These are phyloP conservation scores for Boletus tomentosulus DNA, from an alignment of 768 basidiomycete species.

Conservation along the genomic window DNA sequence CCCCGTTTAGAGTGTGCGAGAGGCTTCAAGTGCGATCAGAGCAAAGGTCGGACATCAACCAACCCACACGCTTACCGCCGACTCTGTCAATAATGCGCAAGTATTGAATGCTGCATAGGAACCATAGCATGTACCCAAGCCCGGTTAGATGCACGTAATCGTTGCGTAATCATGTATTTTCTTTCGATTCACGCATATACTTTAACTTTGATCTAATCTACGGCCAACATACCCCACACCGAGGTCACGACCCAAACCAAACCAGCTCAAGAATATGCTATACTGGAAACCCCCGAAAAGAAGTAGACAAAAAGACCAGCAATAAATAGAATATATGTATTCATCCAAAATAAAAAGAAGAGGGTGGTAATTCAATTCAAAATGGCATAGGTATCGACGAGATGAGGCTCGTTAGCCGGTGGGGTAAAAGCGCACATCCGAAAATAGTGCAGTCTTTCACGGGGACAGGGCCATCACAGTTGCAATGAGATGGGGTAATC, in stretches of 20 bases:
- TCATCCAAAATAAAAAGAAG: not conserved
- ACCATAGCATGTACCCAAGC: too few species aligned
- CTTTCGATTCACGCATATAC: too few species aligned
- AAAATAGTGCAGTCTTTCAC: conserved; percentile 17
- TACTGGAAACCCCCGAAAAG: not conserved
- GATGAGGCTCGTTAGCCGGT: conserved; percentile 35
- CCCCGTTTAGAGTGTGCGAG: too few species aligned
- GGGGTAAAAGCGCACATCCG: conserved; percentile 22
- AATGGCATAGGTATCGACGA: conserved; percentile 29
- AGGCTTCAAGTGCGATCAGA: too few species aligned
- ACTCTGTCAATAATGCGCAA: conserved; percentile 28
- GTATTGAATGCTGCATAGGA: too few species aligned
- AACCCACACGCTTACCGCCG: too few species aligned
- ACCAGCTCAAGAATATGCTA: not conserved
- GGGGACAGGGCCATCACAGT: conserved; percentile 3
- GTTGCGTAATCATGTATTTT: too few species aligned
- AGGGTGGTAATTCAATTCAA: not conserved
- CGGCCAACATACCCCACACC: not conserved
- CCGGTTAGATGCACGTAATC: too few species aligned
- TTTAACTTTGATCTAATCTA: too few species aligned
- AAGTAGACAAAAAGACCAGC: not conserved
- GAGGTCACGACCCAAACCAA: not conserved
- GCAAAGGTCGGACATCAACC: too few species aligned
- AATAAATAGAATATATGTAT: not conserved
- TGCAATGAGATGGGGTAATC: conserved; percentile 3